Conservation (phyloP, 2,329 filamentous ascomycete species). For the Hymenoscyphus infarciens region DNA sequence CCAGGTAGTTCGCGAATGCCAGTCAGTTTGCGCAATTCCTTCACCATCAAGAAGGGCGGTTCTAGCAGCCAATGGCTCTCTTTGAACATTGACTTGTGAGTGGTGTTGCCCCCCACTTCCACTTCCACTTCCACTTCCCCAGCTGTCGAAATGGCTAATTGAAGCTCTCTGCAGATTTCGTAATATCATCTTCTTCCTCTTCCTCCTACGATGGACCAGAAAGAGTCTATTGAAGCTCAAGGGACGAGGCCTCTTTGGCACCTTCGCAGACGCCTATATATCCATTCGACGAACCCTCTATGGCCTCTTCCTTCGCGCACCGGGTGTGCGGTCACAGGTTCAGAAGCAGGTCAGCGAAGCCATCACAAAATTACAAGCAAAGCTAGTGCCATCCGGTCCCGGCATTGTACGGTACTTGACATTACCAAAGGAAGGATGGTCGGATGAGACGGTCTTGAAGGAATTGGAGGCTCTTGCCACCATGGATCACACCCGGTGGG, state of each 20-base stretch:
- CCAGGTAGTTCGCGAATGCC: conserved; percentile 68
- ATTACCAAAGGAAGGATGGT: conserved; percentile 81
- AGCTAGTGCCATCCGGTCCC: conserved; percentile 72
- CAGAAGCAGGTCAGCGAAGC: conserved; percentile 79
- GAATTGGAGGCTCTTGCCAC: conserved; percentile 76
- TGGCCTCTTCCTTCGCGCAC: conserved; percentile 78
- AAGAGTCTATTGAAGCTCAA: conserved; percentile 79
- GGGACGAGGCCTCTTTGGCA: conserved; percentile 82
- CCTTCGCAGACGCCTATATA: conserved; percentile 69
- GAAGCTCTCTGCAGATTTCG: conserved; percentile 56
- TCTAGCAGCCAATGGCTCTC: conserved; percentile 55
- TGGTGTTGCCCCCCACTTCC: conserved; percentile 21
- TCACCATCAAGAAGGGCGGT: conserved; percentile 57
- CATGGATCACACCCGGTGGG: conserved; percentile 95
- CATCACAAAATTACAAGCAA: conserved; percentile 74
- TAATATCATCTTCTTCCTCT: conserved; percentile 85
- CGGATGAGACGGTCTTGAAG: conserved; percentile 69
- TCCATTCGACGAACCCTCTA: conserved; percentile 71
- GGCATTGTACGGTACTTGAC: conserved; percentile 69
- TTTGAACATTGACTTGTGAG: conserved; percentile 68
- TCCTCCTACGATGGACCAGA: conserved; percentile 78
- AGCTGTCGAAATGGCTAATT: conserved; percentile 1
- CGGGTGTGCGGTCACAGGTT: conserved; percentile 82
- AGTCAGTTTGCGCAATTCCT: conserved; percentile 65
- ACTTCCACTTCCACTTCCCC: conserved; percentile 5